Evolutionary conservation across 1,139 yeast genomes (phyloP).

Genomic region (Tardiomyces depauwii): DNA sequence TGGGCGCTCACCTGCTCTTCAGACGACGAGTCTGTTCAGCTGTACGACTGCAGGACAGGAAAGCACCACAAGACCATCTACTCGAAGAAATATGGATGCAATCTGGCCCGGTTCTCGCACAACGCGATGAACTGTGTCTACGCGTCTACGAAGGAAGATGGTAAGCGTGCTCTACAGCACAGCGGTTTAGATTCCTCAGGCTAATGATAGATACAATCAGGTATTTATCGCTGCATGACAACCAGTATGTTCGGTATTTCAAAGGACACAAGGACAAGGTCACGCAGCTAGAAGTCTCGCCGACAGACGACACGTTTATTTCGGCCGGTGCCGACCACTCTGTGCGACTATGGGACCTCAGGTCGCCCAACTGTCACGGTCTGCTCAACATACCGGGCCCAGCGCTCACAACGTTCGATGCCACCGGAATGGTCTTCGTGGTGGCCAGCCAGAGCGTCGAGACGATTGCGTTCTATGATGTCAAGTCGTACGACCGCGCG

Average conservation of each 20-base stretch:
- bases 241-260: constrained; percentile 74
- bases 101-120: constrained; percentile 77
- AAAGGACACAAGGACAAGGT: constrained; percentile 78
- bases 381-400: constrained; percentile 49
- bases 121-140: constrained; percentile 62
- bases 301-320: constrained; percentile 54
- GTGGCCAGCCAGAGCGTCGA: constrained; percentile 43
- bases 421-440: constrained; percentile 73
- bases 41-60: constrained; percentile 72
- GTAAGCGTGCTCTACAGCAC: too few relatives aligned
- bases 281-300: constrained; percentile 60
- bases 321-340: constrained; percentile 70
- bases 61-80: constrained; percentile 42
- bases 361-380: constrained; percentile 41
- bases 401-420: constrained; percentile 46
- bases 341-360: constrained; percentile 77
- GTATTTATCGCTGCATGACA: constrained; percentile 65
- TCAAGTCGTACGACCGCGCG: constrained; percentile 43
- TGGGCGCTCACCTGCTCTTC: constrained; percentile 59
- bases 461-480: constrained; percentile 49
- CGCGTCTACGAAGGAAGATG: constrained; percentile 75
- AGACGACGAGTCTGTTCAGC: constrained; percentile 70
- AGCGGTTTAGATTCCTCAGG: background rate
- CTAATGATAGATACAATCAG: constrained; percentile 29
- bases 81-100: constrained; percentile 88